A percentile compares a stretch with the other conserved stretches of the same genome.
phyloP scores from a whole-genome alignment of 140 eudicot genomes.

The Flaveria floridana region DNA sequence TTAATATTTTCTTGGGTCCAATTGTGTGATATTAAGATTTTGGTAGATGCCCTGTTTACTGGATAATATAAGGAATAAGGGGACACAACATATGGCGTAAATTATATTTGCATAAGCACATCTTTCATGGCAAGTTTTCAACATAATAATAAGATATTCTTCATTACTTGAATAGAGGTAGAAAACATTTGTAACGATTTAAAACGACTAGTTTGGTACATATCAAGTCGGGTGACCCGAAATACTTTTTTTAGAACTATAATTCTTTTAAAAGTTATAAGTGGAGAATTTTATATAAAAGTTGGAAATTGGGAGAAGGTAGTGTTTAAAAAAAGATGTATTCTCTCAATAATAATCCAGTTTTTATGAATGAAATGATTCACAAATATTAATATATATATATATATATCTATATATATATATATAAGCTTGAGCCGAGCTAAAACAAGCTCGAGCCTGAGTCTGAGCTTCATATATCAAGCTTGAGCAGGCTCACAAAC shows the following conservation, averaged over 20 bases:
- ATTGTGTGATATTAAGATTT: background rate
- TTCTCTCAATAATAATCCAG: background rate
- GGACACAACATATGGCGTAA: background rate
- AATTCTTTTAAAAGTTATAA: background rate
- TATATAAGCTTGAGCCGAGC: too few species aligned
- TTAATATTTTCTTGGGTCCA: background rate
- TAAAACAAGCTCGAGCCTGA: too few species aligned
- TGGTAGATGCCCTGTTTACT: background rate
- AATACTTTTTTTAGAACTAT: background rate
- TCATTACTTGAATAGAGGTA: background rate
- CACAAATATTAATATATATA: too few species aligned
- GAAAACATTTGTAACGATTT: background rate
- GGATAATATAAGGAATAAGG: background rate
- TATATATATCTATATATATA: too few species aligned
- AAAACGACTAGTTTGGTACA: background rate
- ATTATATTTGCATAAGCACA: background rate
- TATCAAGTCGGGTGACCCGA: background rate
- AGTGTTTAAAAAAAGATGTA: background rate
- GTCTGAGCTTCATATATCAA: too few species aligned
- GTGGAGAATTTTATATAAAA: background rate
- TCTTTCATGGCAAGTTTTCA: background rate
- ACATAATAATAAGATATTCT: background rate
- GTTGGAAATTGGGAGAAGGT: background rate
- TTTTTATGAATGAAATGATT: too few species aligned
- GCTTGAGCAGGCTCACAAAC: too few species aligned